Evolutionary conservation across 192 early-diverging fungal genomes (phyloP).

Genomic region (Piromyces finnis): DNA sequence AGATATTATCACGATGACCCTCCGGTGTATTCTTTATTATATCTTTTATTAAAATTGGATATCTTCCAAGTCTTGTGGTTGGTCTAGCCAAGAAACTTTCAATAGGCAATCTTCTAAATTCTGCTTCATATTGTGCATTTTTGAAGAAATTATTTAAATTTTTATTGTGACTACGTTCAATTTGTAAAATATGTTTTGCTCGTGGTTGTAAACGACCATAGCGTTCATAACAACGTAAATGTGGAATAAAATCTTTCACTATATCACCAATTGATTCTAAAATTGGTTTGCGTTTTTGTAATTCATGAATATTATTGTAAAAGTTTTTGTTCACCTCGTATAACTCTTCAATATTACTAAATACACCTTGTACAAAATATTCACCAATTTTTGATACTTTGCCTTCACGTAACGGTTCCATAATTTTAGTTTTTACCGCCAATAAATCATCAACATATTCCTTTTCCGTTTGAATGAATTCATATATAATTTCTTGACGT

Average conservation of each 20-base stretch:
- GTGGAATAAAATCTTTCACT: slow-evolving; percentile 46
- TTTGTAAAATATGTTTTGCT: slow-evolving; percentile 63
- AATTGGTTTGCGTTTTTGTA: slow-evolving; percentile 48
- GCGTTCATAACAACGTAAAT: slow-evolving; percentile 57
- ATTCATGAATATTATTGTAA: slow-evolving; percentile 29
- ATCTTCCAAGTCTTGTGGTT: slow-evolving; percentile 74
- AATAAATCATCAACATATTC: slow-evolving; percentile 81
- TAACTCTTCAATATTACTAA: background rate
- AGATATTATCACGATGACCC: slow-evolving; percentile 55
- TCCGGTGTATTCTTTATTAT: slow-evolving; percentile 66
- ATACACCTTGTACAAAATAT: background rate
- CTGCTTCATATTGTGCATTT: slow-evolving; percentile 17
- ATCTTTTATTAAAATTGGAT: slow-evolving; percentile 61
- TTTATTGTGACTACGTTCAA: slow-evolving; percentile 48
- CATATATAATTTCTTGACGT: slow-evolving; percentile 84
- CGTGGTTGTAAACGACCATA: slow-evolving; percentile 76
- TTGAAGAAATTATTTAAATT: background rate
- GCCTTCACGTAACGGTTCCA: background rate
- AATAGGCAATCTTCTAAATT: slow-evolving; percentile 63
- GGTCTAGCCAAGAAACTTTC: slow-evolving; percentile 79
- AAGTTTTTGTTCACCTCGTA: slow-evolving; percentile 30
- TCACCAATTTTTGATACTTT: background rate
- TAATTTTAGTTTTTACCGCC: slow-evolving; percentile 37
- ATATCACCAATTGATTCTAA: slow-evolving; percentile 74
- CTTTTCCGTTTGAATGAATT: slow-evolving; percentile 76